Evolutionary conservation across 768 basidiomycete species (phyloP).

Genomic region (Suillus ampliporus): DNA sequence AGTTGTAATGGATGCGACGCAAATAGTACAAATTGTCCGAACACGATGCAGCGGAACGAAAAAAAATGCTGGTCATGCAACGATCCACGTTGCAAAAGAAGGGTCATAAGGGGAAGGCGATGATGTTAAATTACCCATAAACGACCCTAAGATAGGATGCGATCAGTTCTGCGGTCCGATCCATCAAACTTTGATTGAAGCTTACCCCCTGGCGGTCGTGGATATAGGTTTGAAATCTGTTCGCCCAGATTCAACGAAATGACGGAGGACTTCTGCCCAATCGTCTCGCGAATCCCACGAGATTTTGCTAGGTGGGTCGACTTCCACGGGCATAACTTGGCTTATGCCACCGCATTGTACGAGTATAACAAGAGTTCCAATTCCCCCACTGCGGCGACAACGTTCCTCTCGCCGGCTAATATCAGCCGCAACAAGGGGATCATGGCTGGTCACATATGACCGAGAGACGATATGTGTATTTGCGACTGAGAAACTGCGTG

Average conservation of each 20-base stretch:
- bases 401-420: conserved; percentile 83
- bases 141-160: conserved; percentile 39
- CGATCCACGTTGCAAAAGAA: conserved; percentile 36
- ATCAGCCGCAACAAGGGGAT: conserved; percentile 76
- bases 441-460: conserved; percentile 65
- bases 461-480: conserved; percentile 75
- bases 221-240: conserved; percentile 87
- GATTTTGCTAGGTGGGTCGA: conserved; percentile 78
- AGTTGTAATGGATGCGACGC: conserved; percentile 25
- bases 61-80: conserved; percentile 22
- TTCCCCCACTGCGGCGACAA: conserved; percentile 75
- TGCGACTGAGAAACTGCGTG: conserved; percentile 66
- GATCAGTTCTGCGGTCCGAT: conserved; percentile 15
- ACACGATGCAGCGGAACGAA: conserved; percentile 25
- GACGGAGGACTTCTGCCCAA: conserved; percentile 70
- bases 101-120: conserved; percentile 14
- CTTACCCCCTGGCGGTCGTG: conserved; percentile 76
- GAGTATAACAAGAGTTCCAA: conserved; percentile 76
- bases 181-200: conserved; percentile 19
- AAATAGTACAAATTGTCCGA: conserved; percentile 33
- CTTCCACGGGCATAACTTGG: conserved; percentile 88
- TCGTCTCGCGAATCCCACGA: conserved; percentile 78
- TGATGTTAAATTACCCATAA: conserved; percentile 43
- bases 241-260: conserved; percentile 75
- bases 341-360: conserved; percentile 77